These are phyloP conservation scores for Diaporthe caulivora DNA, from an alignment of 2,329 filamentous ascomycete genomes.

Conservation along the genomic window DNA sequence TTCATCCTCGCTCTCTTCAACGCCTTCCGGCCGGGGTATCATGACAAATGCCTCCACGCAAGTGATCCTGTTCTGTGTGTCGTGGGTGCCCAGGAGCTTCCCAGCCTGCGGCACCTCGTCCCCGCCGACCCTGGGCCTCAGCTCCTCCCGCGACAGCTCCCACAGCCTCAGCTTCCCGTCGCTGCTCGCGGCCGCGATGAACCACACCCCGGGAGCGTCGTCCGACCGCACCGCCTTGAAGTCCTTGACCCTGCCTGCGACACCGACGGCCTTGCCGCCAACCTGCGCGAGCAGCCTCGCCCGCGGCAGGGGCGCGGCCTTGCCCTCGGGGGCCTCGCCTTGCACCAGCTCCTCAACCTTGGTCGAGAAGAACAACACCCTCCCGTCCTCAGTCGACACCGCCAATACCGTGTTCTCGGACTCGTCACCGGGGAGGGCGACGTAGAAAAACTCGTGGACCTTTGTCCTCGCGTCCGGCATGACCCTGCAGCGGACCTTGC, in stretches of 20 bases:
- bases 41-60: conserved; percentile 90
- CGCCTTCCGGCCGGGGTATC: conserved; percentile 74
- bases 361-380: conserved; percentile 86
- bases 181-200: conserved; percentile 82
- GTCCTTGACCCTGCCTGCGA: conserved; percentile 86
- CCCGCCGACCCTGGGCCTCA: conserved; percentile 49
- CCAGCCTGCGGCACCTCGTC: conserved; percentile 61
- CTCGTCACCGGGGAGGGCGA: conserved; percentile 64
- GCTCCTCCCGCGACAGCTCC: conserved; percentile 64
- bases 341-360: conserved; percentile 59
- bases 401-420: conserved; percentile 72
- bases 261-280: conserved; percentile 77
- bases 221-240: conserved; percentile 74
- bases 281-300: conserved; percentile 81
- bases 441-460: conserved; percentile 84
- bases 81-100: conserved; percentile 79
- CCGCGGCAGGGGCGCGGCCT: conserved; percentile 56
- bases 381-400: conserved; percentile 90
- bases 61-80: conserved; percentile 90
- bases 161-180: conserved; percentile 89
- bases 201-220: conserved; percentile 56
- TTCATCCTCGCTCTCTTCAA: conserved; percentile 70
- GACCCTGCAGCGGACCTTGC: conserved; percentile 81
- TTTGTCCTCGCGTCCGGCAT: conserved; percentile 79
- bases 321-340: conserved; percentile 42